These are phyloP conservation scores for Phialophora expanda DNA, from an alignment of 2,329 filamentous ascomycete species.

Conservation along the genomic window DNA sequence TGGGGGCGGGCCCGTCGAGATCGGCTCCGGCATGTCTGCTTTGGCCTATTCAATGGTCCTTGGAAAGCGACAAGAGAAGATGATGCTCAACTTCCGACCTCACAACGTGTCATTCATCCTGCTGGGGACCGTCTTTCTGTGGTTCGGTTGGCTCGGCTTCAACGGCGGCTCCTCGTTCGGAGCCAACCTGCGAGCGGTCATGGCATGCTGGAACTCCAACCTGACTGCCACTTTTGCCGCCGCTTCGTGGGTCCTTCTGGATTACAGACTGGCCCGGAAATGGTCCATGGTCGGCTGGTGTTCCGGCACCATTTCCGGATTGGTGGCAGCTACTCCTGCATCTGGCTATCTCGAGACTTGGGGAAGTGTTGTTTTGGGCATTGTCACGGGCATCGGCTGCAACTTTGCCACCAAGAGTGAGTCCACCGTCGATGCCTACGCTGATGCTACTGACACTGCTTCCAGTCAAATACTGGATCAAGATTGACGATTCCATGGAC, in stretches of 20 bases:
- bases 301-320: conserved; percentile 82
- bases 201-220: conserved; percentile 99
- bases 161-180: conserved; percentile 96
- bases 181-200: conserved; percentile 88
- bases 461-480: conserved; percentile 73
- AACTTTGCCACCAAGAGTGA: conserved; percentile 88
- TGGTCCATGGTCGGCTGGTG: conserved; percentile 96
- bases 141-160: conserved; percentile 99
- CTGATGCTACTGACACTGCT: background rate
- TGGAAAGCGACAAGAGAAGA: conserved; percentile 94
- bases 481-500: conserved; percentile 85
- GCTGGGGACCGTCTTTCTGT: conserved; percentile 91
- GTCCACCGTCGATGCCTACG: conserved; percentile 40
- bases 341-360: conserved; percentile 64
- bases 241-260: conserved; percentile 92
- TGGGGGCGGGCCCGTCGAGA: conserved; percentile 95
- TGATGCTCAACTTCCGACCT: conserved; percentile 99
- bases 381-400: conserved; percentile 69
- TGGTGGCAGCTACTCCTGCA: conserved; percentile 85
- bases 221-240: conserved; percentile 89
- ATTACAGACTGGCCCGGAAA: conserved; percentile 92
- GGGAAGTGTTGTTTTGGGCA: conserved; percentile 65
- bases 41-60: conserved; percentile 95
- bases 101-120: conserved; percentile 99
- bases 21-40: conserved; percentile 89